Evolutionary conservation across 805 yeast genomes (phyloP), one percentile per base, ranked within the genome.

Genomic region (Monosporozyma solicola): DNA sequence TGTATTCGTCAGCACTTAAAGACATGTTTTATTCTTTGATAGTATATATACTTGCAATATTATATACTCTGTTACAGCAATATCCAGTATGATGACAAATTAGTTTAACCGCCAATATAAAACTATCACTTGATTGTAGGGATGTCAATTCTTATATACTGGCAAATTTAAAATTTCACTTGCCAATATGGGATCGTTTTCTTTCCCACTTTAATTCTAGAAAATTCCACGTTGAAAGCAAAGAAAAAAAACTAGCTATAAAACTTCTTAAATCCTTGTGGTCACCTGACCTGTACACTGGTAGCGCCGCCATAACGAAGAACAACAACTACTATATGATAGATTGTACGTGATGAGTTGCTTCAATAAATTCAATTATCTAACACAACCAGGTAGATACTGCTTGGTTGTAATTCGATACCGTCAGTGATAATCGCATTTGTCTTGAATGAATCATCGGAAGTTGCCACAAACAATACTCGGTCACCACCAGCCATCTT

Each of bases 1-100:
- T 94, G 65, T 68, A 84, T 68, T 84, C 90, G 56, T 84, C 91
- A 47, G 89, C 83, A 32, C 84, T 50, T 51, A 51, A 53, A 16
- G 59, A 55, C 58, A 57, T 57, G 10, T 32, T 49, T 16, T 31
- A 15, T 45, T 32, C 8, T 11, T 32, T 9, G 35, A 32, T 32
- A 13, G 15, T 32, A 32, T 35, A 35, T 35, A 35, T 7, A 4
- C 7, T 35, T 13, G 39, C 15, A 35, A 13, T 35, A 35, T 5
- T 35, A 35, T 15, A 35, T 15, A 35, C 39, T 11, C 15, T 15
- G 35, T 35, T 35, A 13, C 39, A 15, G n/a, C 16, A 6, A 35
- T 35, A 35, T 35, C 13, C 3, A 13, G 15, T 35, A 7, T 15
- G n/a, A 35, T 35, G 6, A 35, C 16, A 6, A 27, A 5, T 29